Evolutionary conservation across 2,329 filamentous ascomycete species (phyloP), one percentile per base, ranked within the genome.

Genomic region (Monosporascus ibericus): DNA sequence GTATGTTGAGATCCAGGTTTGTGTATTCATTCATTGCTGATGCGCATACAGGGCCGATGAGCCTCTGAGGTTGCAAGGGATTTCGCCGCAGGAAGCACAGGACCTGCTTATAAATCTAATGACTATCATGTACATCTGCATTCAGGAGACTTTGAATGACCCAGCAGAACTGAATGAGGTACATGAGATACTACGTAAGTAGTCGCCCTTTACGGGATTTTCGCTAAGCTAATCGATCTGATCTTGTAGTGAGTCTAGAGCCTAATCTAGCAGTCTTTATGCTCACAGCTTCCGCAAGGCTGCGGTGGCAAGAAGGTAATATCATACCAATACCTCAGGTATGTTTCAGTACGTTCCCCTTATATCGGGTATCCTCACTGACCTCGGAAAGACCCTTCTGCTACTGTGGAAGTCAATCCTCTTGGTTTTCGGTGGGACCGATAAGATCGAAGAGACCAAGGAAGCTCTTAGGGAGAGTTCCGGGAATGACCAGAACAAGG

Each of bases 341-440:
- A 76, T 70, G 58, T 66, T 57, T 18, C 48, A 3, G 14, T 6
- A 5, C 6, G 6, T 22, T 6, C 15, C 37, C 27, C 27, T 47
- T 18, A 3, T n/a, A 11, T 2, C 7, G 15, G 34, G 46, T 20
- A 47, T 52, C 20, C 54, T 49, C n/a, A 40, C 30, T 59, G 30
- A 57, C 36, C 27, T 30, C 46, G 17, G 18, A 22, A 49, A 87
- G 79, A 81, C 94, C 40, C 84, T 95, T 50, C 75, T 96, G 7
- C 75, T 97, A 2, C 82, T 95, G 48, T 97, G 94, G 92, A 99
- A 99, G 72, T 86, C 89, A 0, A 82, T 96, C 8, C 75, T 97
- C 17, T 79, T 97, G 2, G 80, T 88, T 1, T 94, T 97, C 66
- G 94, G 94, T 25, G 89, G 90, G 40, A 85, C 84, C 38, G 70